phyloP scores from a whole-genome alignment of 768 basidiomycete genomes.

The Ephemerocybe angulata region DNA sequence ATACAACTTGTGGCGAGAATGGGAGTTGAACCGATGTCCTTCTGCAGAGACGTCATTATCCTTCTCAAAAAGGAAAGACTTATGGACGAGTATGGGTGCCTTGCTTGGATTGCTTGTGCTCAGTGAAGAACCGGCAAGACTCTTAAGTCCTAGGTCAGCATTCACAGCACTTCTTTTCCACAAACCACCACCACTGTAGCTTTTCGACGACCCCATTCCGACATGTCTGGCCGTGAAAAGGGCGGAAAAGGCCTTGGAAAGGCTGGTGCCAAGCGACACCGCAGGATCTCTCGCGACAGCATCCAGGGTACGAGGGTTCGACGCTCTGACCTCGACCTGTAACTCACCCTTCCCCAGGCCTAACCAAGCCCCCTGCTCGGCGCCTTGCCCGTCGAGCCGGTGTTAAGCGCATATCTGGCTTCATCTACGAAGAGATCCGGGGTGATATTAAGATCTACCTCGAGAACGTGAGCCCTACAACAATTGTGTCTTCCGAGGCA shows the following conservation, averaged over 20 bases:
- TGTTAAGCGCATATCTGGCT: constrained; percentile 74
- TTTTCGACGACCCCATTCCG: constrained; percentile 20
- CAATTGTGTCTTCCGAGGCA: background rate
- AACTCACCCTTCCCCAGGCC: constrained; percentile 19
- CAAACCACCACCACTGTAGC: constrained; percentile 18
- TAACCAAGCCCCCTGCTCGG: constrained; percentile 64
- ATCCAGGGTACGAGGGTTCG: constrained; percentile 69
- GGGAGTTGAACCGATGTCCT: too few species aligned
- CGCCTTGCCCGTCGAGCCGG: constrained; percentile 82
- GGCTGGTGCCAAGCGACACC: constrained; percentile 76
- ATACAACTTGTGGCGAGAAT: too few species aligned
- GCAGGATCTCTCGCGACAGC: constrained; percentile 79
- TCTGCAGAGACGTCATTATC: too few species aligned
- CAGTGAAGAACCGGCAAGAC: constrained; percentile 34
- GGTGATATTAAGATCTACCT: constrained; percentile 74
- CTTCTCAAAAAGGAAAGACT: too few species aligned
- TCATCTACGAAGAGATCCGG: constrained; percentile 81
- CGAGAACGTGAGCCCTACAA: constrained; percentile 38
- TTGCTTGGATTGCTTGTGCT: too few species aligned
- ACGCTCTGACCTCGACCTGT: constrained; percentile 4
- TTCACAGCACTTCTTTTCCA: constrained; percentile 15
- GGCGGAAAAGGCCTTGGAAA: constrained; percentile 80
- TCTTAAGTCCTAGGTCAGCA: background rate
- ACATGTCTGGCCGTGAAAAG: constrained; percentile 77
- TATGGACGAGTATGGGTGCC: too few species aligned